phyloP scores from a whole-genome alignment of 306 rosid genomes.

The Mimosa pudica region DNA sequence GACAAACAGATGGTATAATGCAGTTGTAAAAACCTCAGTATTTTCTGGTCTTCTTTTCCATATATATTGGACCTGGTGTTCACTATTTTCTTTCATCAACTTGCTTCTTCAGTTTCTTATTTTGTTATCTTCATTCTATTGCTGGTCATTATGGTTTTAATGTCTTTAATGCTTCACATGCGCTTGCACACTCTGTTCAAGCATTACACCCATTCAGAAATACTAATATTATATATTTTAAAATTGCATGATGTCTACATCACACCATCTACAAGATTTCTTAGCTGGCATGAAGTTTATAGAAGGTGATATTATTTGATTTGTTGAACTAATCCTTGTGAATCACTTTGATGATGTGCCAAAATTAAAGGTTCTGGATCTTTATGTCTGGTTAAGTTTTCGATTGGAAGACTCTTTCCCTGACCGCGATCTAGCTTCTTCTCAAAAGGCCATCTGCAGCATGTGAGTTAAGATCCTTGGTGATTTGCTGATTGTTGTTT shows the following conservation, averaged over 20 bases:
- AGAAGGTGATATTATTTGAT: background rate
- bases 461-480: constrained; percentile 48
- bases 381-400: constrained; percentile 94
- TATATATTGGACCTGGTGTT: too few species aligned
- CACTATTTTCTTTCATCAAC: too few species aligned
- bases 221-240: background rate
- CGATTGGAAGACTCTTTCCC: constrained; percentile 89
- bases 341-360: constrained; percentile 34
- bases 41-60: background rate
- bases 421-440: constrained; percentile 70
- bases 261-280: background rate
- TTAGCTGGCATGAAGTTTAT: constrained; percentile 9
- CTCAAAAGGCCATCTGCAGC: constrained; percentile 87
- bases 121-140: too few species aligned
- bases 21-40: background rate
- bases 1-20: background rate
- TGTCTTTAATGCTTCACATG: background rate
- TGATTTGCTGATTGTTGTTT: background rate
- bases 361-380: constrained; percentile 84
- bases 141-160: background rate
- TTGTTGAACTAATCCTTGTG: constrained; percentile 20
- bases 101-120: too few species aligned
- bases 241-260: too few species aligned
- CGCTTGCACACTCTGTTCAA: background rate
- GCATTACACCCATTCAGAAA: background rate